phyloP scores from a whole-genome alignment of 2,329 filamentous ascomycete species.

The Penicillium sp. region DNA sequence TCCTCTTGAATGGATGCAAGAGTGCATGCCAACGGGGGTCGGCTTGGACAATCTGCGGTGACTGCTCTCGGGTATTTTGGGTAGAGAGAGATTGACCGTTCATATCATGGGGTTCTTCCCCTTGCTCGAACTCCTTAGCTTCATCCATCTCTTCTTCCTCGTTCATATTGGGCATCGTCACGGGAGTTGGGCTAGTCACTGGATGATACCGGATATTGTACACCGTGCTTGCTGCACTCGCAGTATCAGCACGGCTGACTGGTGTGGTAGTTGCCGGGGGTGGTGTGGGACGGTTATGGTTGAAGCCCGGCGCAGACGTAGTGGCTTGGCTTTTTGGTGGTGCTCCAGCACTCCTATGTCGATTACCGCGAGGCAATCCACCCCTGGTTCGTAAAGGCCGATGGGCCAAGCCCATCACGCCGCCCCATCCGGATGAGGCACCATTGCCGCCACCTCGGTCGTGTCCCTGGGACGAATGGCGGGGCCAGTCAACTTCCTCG shows the following conservation, averaged over 20 bases:
- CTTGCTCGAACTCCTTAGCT: constrained; percentile 27
- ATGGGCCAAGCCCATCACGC: constrained; percentile 36
- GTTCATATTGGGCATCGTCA: constrained; percentile 35
- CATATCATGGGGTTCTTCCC: constrained; percentile 12
- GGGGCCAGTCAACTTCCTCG: constrained; percentile 52
- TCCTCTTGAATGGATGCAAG: constrained; percentile 56
- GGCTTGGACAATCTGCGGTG: constrained; percentile 30
- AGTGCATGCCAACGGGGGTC: constrained; percentile 49
- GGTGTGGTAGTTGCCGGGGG: constrained; percentile 53
- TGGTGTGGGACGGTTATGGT: constrained; percentile 35
- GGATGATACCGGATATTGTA: constrained; percentile 62
- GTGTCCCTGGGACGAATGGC: constrained; percentile 35
- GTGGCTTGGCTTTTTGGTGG: constrained; percentile 13
- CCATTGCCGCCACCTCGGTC: constrained; percentile 39
- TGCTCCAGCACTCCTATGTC: constrained; percentile 16
- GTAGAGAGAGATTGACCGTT: constrained; percentile 18
- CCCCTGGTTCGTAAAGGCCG: constrained; percentile 37
- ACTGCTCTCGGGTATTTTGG: constrained; percentile 30
- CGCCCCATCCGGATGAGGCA: constrained; percentile 39
- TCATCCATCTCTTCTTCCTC: constrained; percentile 31
- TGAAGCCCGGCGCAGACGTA: constrained; percentile 12
- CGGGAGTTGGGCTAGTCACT: constrained; percentile 46
- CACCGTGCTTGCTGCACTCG: constrained; percentile 60
- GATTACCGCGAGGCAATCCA: constrained; percentile 26
- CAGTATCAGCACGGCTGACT: constrained; percentile 58